Conservation (phyloP, 257 asterid genomes). For the Knoxia roxburghii region DNA sequence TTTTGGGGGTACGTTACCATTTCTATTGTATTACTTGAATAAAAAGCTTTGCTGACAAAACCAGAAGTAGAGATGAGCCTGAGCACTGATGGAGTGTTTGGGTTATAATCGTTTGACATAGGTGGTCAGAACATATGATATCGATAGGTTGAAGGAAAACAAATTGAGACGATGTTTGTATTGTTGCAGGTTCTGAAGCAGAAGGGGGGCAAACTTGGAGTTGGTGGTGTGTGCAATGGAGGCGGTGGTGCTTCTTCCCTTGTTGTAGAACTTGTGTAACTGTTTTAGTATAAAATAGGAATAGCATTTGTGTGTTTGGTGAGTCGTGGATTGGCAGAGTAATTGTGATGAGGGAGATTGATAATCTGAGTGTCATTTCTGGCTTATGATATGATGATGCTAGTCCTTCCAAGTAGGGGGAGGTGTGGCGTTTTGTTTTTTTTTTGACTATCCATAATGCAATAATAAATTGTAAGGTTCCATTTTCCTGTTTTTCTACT, state of each 20-base stretch:
- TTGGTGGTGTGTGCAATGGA: slow-evolving; percentile 91
- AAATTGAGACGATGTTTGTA: neutral
- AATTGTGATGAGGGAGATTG: neutral
- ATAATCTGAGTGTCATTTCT: neutral
- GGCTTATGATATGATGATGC: neutral
- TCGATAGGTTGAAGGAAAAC: neutral
- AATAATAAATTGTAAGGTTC: too few species aligned
- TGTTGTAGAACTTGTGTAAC: slow-evolving; percentile 66
- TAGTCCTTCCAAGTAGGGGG: neutral
- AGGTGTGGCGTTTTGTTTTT: neutral
- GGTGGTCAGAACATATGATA: neutral
- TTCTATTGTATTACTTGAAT: neutral
- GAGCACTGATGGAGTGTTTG: neutral
- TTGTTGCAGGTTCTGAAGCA: slow-evolving; percentile 66
- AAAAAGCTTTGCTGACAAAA: neutral
- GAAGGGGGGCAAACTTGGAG: slow-evolving; percentile 79
- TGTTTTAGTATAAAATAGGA: neutral
- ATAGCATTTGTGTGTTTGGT: neutral
- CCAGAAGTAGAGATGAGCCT: neutral
- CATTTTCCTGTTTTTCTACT: too few species aligned
- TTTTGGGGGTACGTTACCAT: slow-evolving; percentile 69
- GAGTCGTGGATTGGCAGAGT: neutral
- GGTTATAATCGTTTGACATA: neutral
- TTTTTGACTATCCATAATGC: neutral
- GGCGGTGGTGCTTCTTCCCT: slow-evolving; percentile 99